phyloP scores from a whole-genome alignment of 2,329 filamentous ascomycete genomes.

The Thelonectria blattea region DNA sequence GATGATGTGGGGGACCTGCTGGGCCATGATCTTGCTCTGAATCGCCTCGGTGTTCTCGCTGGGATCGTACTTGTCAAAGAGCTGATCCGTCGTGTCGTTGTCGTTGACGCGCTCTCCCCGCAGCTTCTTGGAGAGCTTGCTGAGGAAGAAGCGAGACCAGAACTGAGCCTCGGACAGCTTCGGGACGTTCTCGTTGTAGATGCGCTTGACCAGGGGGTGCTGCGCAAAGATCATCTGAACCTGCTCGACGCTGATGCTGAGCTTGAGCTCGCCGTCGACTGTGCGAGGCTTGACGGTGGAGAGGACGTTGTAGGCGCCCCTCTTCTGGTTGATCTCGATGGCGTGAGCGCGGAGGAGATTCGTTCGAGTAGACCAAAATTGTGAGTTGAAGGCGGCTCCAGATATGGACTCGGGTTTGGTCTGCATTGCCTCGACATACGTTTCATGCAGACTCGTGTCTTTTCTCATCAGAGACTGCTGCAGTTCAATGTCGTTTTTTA shows the following conservation, averaged over 20 bases:
- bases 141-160: slow-evolving; percentile 94
- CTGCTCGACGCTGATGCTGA: slow-evolving; percentile 90
- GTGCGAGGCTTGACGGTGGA: slow-evolving; percentile 79
- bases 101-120: slow-evolving; percentile 87
- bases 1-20: slow-evolving; percentile 85
- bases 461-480: slow-evolving; percentile 89
- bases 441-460: slow-evolving; percentile 75
- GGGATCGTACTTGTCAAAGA: slow-evolving; percentile 87
- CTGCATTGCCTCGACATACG: slow-evolving; percentile 83
- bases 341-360: slow-evolving; percentile 88
- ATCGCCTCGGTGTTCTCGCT: slow-evolving; percentile 66
- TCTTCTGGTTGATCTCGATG: slow-evolving; percentile 84
- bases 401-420: slow-evolving; percentile 87
- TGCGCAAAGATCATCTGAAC: slow-evolving; percentile 92
- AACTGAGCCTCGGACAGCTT: slow-evolving; percentile 81
- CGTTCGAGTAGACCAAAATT: slow-evolving; percentile 93
- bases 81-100: slow-evolving; percentile 74
- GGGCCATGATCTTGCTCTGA: slow-evolving; percentile 60
- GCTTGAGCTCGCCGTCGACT: slow-evolving; percentile 64
- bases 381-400: slow-evolving; percentile 80
- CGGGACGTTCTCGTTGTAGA: slow-evolving; percentile 93
- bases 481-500: slow-evolving; percentile 79
- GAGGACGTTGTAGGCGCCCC: slow-evolving; percentile 91
- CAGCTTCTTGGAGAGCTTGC: slow-evolving; percentile 86
- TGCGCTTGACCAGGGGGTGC: slow-evolving; percentile 85